Evolutionary conservation across 257 asterid genomes (phyloP).

Genomic region (Solanum piurae): DNA sequence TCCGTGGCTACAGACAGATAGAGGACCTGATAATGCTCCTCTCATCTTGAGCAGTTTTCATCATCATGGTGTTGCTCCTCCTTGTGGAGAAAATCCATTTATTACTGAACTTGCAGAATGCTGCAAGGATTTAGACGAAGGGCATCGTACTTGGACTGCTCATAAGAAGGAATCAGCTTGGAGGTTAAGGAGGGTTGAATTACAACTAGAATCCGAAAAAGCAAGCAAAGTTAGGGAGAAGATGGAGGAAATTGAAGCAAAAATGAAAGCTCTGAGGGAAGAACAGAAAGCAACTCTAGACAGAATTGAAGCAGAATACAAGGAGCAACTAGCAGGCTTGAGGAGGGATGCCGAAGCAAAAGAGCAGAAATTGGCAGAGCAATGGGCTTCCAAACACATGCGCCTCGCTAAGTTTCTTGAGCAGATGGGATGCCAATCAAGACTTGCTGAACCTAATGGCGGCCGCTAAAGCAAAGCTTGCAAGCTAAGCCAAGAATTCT

Average conservation of each 20-base stretch:
- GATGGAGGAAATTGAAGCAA: conserved; percentile 70
- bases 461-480: neutral
- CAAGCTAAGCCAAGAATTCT: neutral
- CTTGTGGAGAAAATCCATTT: conserved; percentile 22
- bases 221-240: conserved; percentile 65
- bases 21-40: neutral
- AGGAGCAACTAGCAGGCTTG: conserved; percentile 68
- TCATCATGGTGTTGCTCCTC: conserved; percentile 17
- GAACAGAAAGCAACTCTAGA: conserved; percentile 59
- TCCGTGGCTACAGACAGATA: conserved; percentile 47
- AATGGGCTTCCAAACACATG: conserved; percentile 73
- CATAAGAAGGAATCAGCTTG: conserved; percentile 82
- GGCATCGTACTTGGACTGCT: conserved; percentile 61
- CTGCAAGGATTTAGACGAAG: conserved; percentile 74
- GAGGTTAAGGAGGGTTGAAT: conserved; percentile 71
- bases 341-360: conserved; percentile 82
- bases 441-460: conserved; percentile 26
- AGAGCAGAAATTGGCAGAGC: conserved; percentile 87
- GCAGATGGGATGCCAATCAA: conserved; percentile 51
- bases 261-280: conserved; percentile 59
- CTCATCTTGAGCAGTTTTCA: conserved; percentile 15
- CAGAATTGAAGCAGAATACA: conserved; percentile 65
- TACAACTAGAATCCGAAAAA: conserved; percentile 84
- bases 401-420: conserved; percentile 61
- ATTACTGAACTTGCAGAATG: conserved; percentile 55